Base-by-base conservation (phyloP, 78 protist genomes). In the Dictyostelium brefeldianum region DNA sequence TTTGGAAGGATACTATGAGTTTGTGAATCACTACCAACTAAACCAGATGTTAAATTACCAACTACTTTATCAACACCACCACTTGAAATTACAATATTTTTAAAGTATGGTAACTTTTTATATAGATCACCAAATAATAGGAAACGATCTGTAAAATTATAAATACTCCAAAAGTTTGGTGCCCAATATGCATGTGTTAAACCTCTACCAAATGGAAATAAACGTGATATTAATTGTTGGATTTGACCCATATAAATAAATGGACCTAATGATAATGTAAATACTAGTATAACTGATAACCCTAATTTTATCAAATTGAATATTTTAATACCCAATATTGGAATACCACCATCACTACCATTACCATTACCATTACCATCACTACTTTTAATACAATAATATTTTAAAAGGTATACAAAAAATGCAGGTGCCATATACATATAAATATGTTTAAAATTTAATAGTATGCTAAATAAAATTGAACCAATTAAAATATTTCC, bases 141-240 rank as follows among this genome's bases (percentile, higher is more conserved):
- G 10, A 95, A 54, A 5, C 70, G 22, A 51, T 98, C 99, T 0
- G 62, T 65, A 27, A 78, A 57, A 67, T n/a, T 48, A 81, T 98
- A 98, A 15, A 97, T 46, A 20, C 98, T 96, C 99, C 99, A 98
- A 11, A 87, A 41, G 77, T 99, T 99, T 36, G 99, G 98, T 25
- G 99, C 99, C 99, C 99, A 98, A 77, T 98, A 98, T 5, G 99
- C 95, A 81, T 99, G 99, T 18, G 62, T 25, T 18, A 99, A 94
- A 0, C 99, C 99, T 15, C 99, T 92, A 31, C 92, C 91, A 59
- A 99, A 98, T 12, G 99, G 99, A 59, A 99, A 98, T 59, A 99
- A 87, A 14, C 99, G 89, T 5, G 77, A 14, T 29, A 94, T 5
- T 15, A 98, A 1, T 77, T 96, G 98, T 56, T 62, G 73, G 12